Evolutionary conservation across 2,329 filamentous ascomycete genomes (phyloP), one percentile per base, ranked within the genome.

Genomic region (Pseudogymnoascus sp.): DNA sequence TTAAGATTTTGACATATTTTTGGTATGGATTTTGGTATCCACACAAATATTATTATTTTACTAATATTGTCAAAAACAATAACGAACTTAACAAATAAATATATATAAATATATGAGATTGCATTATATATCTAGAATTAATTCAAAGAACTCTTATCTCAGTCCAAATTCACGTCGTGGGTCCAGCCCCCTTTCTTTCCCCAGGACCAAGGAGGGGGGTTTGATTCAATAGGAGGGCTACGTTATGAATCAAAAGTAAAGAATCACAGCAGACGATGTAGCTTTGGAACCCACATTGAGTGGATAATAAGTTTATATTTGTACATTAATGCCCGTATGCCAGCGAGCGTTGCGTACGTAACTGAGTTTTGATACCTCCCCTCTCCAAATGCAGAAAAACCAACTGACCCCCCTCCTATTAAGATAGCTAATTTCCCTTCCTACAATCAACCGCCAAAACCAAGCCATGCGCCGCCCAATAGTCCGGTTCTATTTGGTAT

Each of bases 401-500:
- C 47, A 53, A 53, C 47, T 31, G 25, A 31, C 47, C 23, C 25
- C 12, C 47, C 47, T 53, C 23, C 2, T 53, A 53, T 53, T 53
- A 53, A 53, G 47, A 53, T 53, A 53, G 28, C 47, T 53, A 53
- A 53, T 53, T 53, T 16, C 14, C 47, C 25, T 8, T 53, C 47
- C 47, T 31, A 53, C 47, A 31, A 16, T 31, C 47, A 53, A 53
- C 47, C 25, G 47, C 25, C 47, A 11, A 31, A 53, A 53, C 6
- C 25, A 53, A 53, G 47, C 47, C 47, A 10, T 53, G 47, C 47
- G 47, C 47, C 47, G 25, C 47, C 47, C 47, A 53, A 53, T 53
- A 53, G 47, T 53, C 47, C 47, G 47, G 47, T 53, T 53, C 47
- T 53, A 53, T 18, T 53, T 53, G 47, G 47, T 53, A 53, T 53